These are phyloP conservation scores for Hirsutella minnesotensis DNA, from an alignment of 2,329 filamentous ascomycete genomes.

Conservation along the genomic window DNA sequence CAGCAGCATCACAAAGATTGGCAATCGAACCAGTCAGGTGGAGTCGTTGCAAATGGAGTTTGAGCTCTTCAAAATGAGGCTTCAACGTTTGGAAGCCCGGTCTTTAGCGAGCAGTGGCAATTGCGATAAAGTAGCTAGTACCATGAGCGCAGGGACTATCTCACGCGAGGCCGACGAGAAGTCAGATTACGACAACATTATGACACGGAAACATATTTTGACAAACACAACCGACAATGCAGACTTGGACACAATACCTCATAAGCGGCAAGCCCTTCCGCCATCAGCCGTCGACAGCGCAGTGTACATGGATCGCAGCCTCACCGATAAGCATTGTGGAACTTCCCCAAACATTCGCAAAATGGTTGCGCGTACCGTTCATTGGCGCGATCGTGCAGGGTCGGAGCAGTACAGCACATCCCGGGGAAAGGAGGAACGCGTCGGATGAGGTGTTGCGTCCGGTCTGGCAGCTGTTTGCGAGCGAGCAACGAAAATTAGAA, in stretches of 20 bases:
- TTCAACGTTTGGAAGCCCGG: constrained; percentile 21
- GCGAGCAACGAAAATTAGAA: too few relatives aligned
- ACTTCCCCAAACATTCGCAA: constrained; percentile 7
- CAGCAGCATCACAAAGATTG: constrained; percentile 24
- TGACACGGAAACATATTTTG: constrained; percentile 9
- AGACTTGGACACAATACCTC: constrained; percentile 7
- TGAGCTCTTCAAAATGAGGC: constrained; percentile 23
- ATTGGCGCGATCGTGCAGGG: too few relatives aligned
- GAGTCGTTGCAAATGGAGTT: constrained; percentile 30
- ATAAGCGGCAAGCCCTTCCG: constrained; percentile 14
- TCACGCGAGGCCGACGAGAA: constrained; percentile 3
- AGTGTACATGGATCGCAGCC: constrained; percentile 3
- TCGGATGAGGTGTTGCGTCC: too few relatives aligned
- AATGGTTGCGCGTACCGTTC: too few relatives aligned
- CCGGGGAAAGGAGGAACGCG: too few relatives aligned
- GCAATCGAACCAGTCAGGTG: constrained; percentile 23
- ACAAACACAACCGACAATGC: constrained; percentile 6
- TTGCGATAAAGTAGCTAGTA: not conserved
- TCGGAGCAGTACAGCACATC: too few relatives aligned
- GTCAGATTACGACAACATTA: not conserved
- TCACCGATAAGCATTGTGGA: constrained; percentile 4
- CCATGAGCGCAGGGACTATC: not conserved
- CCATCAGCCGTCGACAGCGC: constrained; percentile 9
- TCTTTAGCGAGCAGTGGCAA: not conserved
- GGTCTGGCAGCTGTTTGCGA: too few relatives aligned